Percentiles rank a stretch among this genome's conserved stretches.
Conservation (phyloP, 441 rosid species). For the Populus hybrid region DNA sequence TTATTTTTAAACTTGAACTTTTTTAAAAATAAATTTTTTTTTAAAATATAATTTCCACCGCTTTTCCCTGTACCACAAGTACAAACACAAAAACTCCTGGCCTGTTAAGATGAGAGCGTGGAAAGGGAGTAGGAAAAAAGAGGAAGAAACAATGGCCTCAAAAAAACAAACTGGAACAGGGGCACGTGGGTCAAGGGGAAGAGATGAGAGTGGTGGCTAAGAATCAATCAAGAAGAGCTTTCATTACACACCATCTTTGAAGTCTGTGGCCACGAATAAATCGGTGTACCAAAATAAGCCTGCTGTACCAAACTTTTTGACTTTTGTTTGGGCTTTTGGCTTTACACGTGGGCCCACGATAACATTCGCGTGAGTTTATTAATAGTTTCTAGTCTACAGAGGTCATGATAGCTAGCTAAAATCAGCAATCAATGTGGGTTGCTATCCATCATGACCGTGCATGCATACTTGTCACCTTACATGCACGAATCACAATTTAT, state of each 20-base stretch:
- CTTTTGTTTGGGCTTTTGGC: neutral
- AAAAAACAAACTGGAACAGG: neutral
- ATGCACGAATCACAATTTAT: too few relatives aligned
- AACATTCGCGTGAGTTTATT: neutral
- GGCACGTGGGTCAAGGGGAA: constrained; percentile 4
- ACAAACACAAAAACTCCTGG: neutral
- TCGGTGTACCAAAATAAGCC: neutral
- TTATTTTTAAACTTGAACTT: too few relatives aligned
- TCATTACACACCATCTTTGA: constrained; percentile 1
- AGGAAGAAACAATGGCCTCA: constrained; percentile 11
- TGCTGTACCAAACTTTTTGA: neutral
- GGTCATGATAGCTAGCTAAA: neutral
- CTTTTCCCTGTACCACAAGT: neutral
- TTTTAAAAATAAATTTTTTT: too few relatives aligned
- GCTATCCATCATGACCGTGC: neutral
- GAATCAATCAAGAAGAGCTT: constrained; percentile 11
- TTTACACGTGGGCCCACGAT: neutral
- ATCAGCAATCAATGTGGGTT: neutral
- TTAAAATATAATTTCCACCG: too few relatives aligned
- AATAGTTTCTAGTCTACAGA: too few relatives aligned
- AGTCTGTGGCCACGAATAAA: constrained; percentile 13
- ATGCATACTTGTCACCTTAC: neutral
- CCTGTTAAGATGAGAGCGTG: neutral
- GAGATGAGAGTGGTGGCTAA: constrained; percentile 27
- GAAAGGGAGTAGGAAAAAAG: neutral